phyloP scores from a whole-genome alignment of 306 rosid genomes.

The Quercus glauca region DNA sequence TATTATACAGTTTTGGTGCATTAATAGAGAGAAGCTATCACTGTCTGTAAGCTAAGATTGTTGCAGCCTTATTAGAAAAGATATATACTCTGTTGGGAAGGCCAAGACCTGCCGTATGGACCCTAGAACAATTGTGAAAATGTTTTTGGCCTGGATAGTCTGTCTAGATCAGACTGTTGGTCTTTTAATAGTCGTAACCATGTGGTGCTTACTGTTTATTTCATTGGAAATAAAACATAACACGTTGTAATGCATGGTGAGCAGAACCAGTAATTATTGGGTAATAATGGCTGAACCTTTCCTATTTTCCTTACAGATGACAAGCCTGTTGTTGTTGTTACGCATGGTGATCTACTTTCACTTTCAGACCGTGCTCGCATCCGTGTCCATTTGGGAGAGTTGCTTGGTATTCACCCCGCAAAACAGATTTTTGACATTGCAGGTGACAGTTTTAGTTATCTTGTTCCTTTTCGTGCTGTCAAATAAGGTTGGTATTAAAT shows the following conservation, averaged over 20 bases:
- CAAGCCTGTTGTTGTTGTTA: conserved; percentile 71
- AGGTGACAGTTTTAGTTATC: conserved; percentile 38
- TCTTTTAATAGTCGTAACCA: background rate
- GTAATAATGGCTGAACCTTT: conserved; percentile 4
- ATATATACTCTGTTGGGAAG: background rate
- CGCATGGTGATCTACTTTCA: conserved; percentile 91
- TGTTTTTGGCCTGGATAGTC: background rate
- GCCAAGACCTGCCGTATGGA: background rate
- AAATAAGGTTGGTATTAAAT: background rate
- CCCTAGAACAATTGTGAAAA: background rate
- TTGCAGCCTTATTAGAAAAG: background rate
- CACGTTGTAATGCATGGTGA: background rate
- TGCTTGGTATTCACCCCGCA: conserved; percentile 69
- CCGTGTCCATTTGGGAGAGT: conserved; percentile 56
- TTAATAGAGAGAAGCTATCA: background rate
- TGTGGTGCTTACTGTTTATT: background rate
- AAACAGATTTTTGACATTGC: conserved; percentile 88
- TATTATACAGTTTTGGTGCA: background rate
- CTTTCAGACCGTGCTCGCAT: conserved; percentile 57
- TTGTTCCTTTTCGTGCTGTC: conserved; percentile 5
- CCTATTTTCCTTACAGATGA: conserved; percentile 55
- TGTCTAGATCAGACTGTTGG: background rate
- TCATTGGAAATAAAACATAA: background rate
- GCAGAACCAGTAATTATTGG: background rate
- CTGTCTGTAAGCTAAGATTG: background rate